Evolutionary conservation across 169 alveolate species (phyloP).

Genomic region (Eimeria praecox): DNA sequence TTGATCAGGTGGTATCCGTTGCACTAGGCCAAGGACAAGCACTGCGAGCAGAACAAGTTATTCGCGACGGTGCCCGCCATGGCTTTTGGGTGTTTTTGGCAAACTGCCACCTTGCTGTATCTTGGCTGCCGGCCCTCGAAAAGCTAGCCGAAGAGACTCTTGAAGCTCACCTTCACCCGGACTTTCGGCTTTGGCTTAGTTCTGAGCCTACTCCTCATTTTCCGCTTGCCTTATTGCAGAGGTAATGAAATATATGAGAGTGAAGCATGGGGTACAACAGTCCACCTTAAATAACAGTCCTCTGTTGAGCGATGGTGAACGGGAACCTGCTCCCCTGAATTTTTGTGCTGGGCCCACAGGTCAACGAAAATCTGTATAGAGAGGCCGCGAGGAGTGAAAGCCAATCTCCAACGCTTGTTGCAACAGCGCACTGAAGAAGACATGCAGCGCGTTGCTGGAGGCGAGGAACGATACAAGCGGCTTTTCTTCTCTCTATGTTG

Average conservation of each 20-base stretch:
- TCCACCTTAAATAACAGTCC: not conserved
- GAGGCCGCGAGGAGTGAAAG: constrained; percentile 96
- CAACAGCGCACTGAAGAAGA: constrained; percentile 91
- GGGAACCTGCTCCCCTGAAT: not conserved
- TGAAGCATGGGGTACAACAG: not conserved
- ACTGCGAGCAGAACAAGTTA: constrained; percentile 92
- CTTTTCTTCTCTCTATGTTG: constrained; percentile 97
- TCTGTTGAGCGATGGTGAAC: not conserved
- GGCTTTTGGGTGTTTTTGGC: constrained; percentile 97
- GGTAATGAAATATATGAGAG: constrained; percentile 65
- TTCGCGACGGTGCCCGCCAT: constrained; percentile 94
- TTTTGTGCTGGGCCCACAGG: constrained; percentile 35
- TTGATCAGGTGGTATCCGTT: constrained; percentile 86
- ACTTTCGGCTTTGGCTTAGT: constrained; percentile 97
- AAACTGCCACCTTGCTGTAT: constrained; percentile 95
- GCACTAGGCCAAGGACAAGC: constrained; percentile 97
- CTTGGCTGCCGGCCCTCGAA: constrained; percentile 95
- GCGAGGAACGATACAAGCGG: constrained; percentile 94
- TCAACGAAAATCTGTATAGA: constrained; percentile 97
- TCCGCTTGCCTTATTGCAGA: constrained; percentile 97
- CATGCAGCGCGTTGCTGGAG: constrained; percentile 94
- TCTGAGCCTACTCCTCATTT: constrained; percentile 96
- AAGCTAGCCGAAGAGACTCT: constrained; percentile 85
- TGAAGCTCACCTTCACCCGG: constrained; percentile 92
- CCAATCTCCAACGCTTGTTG: constrained; percentile 94